Evolutionary conservation across 345 rosid species (phyloP), one percentile per base, ranked within the genome.

Genomic region (Acer yangbiense): DNA sequence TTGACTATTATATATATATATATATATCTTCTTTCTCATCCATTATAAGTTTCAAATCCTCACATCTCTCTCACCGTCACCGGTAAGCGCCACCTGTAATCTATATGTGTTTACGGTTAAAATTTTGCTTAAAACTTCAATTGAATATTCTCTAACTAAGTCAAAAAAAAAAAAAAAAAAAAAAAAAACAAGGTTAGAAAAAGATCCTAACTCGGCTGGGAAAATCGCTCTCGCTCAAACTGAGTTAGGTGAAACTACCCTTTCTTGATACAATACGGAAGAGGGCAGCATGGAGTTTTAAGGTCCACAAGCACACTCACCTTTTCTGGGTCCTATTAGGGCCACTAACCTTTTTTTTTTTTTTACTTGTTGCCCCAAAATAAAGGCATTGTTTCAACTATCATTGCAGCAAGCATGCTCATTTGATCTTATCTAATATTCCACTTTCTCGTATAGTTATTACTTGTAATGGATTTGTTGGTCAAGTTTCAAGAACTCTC

Each of bases 241-340:
- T 35, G 69, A 9, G 62, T 61, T 76, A 72, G 77, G 80, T 80
- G 73, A 76, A 66, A 80, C 83, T 18, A 57, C 57, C 52, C 29
- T 44, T 54, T 64, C n/a, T 55, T n/a, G 13, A 50, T 48, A n/a
- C n/a, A n/a, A n/a, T n/a, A n/a, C n/a, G n/a, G n/a, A n/a, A n/a
- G n/a, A n/a, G n/a, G n/a, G n/a, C n/a, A n/a, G n/a, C n/a, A n/a
- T n/a, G n/a, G n/a, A 39, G 9, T 5, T 69, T 23, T 18, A 32
- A 54, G 39, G 46, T 41, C 16, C 46, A 46, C 60, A 46, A 32
- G 3, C 39, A 3, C 39, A 35, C 39, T 35, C 35, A 9, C 73
- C 3, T 1, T 2, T 50, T 16, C 17, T 14, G 10, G 65, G 75
- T 55, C 54, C 65, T 11, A 20, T 10, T 7, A 6, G 41, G 44